phyloP scores from a whole-genome alignment of 2,329 filamentous ascomycete species.

The Purpureocillium lavendulum region DNA sequence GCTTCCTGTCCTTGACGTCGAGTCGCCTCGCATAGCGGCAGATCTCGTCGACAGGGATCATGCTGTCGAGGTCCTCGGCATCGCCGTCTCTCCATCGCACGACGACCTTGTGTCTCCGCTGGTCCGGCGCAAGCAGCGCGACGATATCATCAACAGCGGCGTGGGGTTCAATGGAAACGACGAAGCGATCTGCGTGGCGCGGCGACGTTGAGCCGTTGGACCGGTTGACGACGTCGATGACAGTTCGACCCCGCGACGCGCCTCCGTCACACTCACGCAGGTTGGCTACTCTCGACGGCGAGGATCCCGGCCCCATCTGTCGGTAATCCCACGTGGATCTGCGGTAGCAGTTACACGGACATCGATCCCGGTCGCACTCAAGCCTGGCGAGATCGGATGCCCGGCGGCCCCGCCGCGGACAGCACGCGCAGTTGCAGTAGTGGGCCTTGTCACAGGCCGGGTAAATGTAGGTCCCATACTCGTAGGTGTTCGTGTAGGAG shows the following conservation, averaged over 20 bases:
- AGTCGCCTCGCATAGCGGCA: conserved; percentile 10
- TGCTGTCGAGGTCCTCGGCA: conserved; percentile 12
- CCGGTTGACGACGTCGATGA: conserved; percentile 13
- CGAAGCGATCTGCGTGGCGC: conserved; percentile 11
- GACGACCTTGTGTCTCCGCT: conserved; percentile 12
- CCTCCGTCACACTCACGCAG: neutral
- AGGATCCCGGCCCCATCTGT: neutral
- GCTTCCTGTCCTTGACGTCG: conserved; percentile 14
- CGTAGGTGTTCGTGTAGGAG: too few relatives aligned
- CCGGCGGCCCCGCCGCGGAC: neutral
- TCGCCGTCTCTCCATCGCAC: conserved; percentile 19
- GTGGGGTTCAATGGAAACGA: conserved; percentile 10
- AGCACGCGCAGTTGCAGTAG: conserved; percentile 1
- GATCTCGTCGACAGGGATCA: conserved; percentile 14
- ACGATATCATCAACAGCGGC: conserved; percentile 11
- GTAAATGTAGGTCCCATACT: too few relatives aligned
- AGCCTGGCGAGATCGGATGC: too few relatives aligned
- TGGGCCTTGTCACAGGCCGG: too few relatives aligned
- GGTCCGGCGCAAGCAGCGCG: conserved; percentile 15
- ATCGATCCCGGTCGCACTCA: too few relatives aligned
- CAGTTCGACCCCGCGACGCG: neutral
- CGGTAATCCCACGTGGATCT: too few relatives aligned
- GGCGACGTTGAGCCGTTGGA: conserved; percentile 7
- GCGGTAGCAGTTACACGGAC: too few relatives aligned
- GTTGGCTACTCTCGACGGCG: neutral